These are phyloP conservation scores for Sugiyamaella mastotermitis DNA, from an alignment of 805 yeast species.

Conservation along the genomic window DNA sequence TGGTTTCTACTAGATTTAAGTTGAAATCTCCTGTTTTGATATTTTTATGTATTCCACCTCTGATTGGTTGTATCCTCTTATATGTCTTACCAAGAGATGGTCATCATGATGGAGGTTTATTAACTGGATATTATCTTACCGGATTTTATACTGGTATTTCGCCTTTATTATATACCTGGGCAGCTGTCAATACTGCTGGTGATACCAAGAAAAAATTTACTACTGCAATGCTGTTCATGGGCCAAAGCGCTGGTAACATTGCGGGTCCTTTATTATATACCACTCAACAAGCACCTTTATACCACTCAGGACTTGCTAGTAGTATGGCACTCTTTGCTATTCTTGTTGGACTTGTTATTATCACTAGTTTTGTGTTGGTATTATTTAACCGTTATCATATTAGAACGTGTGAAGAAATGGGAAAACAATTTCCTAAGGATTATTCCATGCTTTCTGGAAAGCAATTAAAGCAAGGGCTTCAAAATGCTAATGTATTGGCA, in stretches of 20 bases:
- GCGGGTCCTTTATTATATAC: conserved; percentile 43
- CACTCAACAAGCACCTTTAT: conserved; percentile 12
- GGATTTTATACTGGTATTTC: conserved; percentile 13
- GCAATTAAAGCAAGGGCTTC: too few species aligned
- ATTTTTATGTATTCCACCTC: conserved; percentile 28
- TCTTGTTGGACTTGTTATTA: too few species aligned
- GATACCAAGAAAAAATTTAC: conserved; percentile 23
- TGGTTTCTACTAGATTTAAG: conserved; percentile 22
- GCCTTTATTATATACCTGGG: conserved; percentile 13
- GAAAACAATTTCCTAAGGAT: too few species aligned
- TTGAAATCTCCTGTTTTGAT: conserved; percentile 20
- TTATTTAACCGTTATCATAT: too few species aligned
- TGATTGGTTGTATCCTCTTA: conserved; percentile 28
- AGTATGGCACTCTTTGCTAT: too few species aligned
- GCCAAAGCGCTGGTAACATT: conserved; percentile 25
- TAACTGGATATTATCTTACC: conserved; percentile 8
- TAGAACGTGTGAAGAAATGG: too few species aligned
- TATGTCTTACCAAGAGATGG: conserved; percentile 26
- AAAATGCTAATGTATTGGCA: too few species aligned
- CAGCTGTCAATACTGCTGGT: conserved; percentile 32
- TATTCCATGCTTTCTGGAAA: too few species aligned
- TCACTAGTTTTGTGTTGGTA: too few species aligned
- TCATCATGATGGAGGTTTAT: conserved; percentile 24
- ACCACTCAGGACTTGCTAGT: conserved; percentile 22
- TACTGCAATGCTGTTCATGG: conserved; percentile 23